Evolutionary conservation across 371 early-diverging fungal species (phyloP).

Genomic region (Basidiobolus meristosporus): DNA sequence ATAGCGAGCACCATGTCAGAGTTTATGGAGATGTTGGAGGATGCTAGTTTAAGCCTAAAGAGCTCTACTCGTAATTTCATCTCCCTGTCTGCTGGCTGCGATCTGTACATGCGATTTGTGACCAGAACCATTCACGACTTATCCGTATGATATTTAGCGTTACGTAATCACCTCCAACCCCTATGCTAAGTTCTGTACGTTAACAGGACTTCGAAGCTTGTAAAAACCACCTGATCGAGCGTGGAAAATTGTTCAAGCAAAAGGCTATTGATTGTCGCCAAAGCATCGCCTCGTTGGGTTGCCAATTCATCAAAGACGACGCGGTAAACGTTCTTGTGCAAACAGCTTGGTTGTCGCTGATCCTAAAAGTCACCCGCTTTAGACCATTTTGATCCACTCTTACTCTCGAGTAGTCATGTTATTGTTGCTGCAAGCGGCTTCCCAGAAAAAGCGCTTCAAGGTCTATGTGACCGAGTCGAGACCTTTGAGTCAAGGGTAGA

Average conservation of each 20-base stretch:
- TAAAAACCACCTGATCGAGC: constrained; percentile 47
- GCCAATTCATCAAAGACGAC: constrained; percentile 78
- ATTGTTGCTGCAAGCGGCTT: constrained; percentile 55
- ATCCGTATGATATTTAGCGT: constrained; percentile 12
- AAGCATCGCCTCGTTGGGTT: constrained; percentile 63
- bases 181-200: not conserved
- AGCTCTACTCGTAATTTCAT: constrained; percentile 32
- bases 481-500: constrained; percentile 65
- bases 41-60: constrained; percentile 41
- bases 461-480: constrained; percentile 74
- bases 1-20: constrained; percentile 71
- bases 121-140: constrained; percentile 39
- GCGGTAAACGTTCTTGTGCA: constrained; percentile 10
- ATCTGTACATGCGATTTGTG: constrained; percentile 67
- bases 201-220: constrained; percentile 55
- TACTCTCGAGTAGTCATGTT: constrained; percentile 88
- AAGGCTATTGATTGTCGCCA: constrained; percentile 50
- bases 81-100: constrained; percentile 72
- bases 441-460: constrained; percentile 61
- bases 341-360: not conserved
- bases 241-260: constrained; percentile 49
- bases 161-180: constrained; percentile 3
- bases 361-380: not conserved
- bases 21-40: constrained; percentile 57
- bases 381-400: constrained; percentile 80